Base-by-base conservation (phyloP, 495 filamentous ascomycete genomes). In the Aspergillus incahuasiensis region DNA sequence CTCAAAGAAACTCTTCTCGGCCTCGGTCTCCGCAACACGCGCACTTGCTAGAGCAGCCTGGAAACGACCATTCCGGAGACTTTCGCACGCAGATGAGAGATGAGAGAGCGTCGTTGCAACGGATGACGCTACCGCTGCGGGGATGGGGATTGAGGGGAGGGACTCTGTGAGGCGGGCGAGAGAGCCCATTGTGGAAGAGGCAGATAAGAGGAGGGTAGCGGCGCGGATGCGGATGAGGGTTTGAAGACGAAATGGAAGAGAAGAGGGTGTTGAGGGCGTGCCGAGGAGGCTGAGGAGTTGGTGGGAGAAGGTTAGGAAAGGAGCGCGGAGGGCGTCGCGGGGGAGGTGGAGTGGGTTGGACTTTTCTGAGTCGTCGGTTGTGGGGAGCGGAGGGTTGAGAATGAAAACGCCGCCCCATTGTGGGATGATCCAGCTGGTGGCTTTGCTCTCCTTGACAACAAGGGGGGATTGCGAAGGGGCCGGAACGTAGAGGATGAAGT, bases 381-480 rank as follows among this genome's bases (percentile, higher is more conserved):
- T 48, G 51, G 66, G n/a, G 56, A 73, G 52, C 0, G 81, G 68
- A 8, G 82, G 79, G 40, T 92, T 88, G 39, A 95, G 72, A 45
- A 97, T 85, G 65, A 86, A 84, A 13, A 97, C 88, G 9, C 92
- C 90, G 48, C 94, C 94, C 95, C 95, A 97, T 76, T 98, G 94
- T 0, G 95, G 95, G 18, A 97, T 85, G 45, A 97, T 78, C 89
- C 92, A 98, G 52, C 89, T 94, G 35, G 87, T 91, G 1, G 86
- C 88, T n/a, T 82, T 81, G 47, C 81, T 83, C 25, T 83, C 83
- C 61, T 85, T 83, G 41, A 90, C 81, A 12, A 87, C 68, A 42
- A 89, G 76, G 12, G 87, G 87, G 0, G 81, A 78, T 50, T 83
- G 81, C 4, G 71, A 68, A n/a, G 71, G 68, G 22, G 77, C 68